Evolutionary conservation across 2,329 filamentous ascomycete genomes (phyloP), one percentile per base, ranked within the genome.

Genomic region (Microsporum ferrugineum): DNA sequence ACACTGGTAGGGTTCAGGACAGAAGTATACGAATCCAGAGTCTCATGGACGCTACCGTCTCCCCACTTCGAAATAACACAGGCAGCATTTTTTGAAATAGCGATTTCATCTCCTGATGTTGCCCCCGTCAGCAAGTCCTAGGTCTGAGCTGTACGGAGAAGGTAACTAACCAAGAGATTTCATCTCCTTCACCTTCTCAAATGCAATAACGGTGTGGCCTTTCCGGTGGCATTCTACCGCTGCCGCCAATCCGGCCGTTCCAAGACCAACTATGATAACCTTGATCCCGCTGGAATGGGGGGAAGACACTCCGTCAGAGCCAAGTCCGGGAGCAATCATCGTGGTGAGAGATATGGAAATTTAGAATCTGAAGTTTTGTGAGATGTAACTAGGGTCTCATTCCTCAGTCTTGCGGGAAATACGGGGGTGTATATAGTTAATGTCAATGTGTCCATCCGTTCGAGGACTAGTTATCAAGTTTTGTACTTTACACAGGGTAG

Each of bases 151-250:
- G 39, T 14, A n/a, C 12, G 3, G n/a, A 41, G 10, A 14, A 27
- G 14, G 12, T 14, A 31, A 59, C 61, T 10, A 33, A 60, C 61
- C 58, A 29, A 60, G 41, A 41, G 49, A 43, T 23, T 51, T 64
- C 29, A 65, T 36, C 36, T 58, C 31, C 12, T 49, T 33, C 17
- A 47, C 51, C 41, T 60, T 63, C 43, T 64, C 63, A 43, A 51
- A 59, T 5, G 62, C 56, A 34, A 57, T 39, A 3, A 64, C 63
- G 23, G 33, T 49, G 49, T 63, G 61, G 4, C 63, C 63, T 33
- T 61, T 64, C 14, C 61, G 51, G 39, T 63, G 59, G 34, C 63
- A 63, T 58, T 64, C 63, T 36, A 64, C 61, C 2, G 63, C 63
- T 23, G 63, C 49, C 33, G 57, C 57, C 7, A 63, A 36, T 10